Base-by-base conservation (phyloP, 2,329 filamentous ascomycete species). In the Gyromitra esculenta region DNA sequence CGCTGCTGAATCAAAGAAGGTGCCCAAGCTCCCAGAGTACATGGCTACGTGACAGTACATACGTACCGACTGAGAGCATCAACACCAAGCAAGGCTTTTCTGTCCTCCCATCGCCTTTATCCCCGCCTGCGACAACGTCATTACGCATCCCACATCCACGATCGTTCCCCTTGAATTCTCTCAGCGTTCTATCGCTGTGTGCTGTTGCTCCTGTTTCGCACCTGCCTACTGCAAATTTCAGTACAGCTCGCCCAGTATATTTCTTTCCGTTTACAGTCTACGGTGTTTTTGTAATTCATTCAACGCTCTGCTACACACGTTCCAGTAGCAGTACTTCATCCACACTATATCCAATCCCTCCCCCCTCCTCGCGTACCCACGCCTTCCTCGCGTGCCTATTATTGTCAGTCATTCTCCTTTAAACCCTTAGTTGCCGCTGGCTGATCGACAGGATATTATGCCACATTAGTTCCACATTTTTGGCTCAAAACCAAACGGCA, bases 401-500 rank as follows among this genome's bases (percentile, higher is more conserved):
- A 67, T 57, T 67, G 73, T 63, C 60, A 63, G 60, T 67, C 57
- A 21, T 52, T 68, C 56, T 31, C 56, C 65, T 56, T 60, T 70
- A 39, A 75, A 57, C 39, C 65, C 41, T 75, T 65, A 60, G 70
- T 70, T 70, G 60, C 59, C 57, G 52, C 41, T 69, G 50, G 75
- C 50, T 69, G 71, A 77, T 75, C 71, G 64, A 70, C 75, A 75
- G 52, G 54, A 74, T 75, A 68, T 69, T 74, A 60, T 75, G 59
- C 64, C 71, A 64, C 48, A 75, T 77, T 41, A 75, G 64, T 73
- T 64, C 57, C 50, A 48, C 39, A 66, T 60, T 72, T 73, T 57
- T 74, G 67, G 69, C 52, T 60, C 59, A 64, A 62, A 74, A 76
- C 75, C 67, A 76, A 77, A 77, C 75, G 73, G 75, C 75, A 77